These are phyloP conservation scores for Ochetophila trinervis DNA, from an alignment of 306 rosid species.

Conservation along the genomic window DNA sequence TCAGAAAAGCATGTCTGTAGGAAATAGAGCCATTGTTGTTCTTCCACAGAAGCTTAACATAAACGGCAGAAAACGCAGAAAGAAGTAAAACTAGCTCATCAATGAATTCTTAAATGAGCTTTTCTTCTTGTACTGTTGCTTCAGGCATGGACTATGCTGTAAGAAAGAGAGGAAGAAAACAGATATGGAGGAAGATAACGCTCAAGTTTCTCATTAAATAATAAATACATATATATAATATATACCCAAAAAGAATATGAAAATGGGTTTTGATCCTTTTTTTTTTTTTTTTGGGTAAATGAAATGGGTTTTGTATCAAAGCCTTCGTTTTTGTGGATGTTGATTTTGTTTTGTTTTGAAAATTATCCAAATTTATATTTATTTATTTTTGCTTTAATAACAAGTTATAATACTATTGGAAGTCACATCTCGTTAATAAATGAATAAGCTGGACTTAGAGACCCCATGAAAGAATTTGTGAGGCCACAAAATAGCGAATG, in stretches of 20 bases:
- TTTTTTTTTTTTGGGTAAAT: no score
- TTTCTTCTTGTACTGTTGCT: not conserved
- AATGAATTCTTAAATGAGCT: no score
- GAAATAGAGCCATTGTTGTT: not conserved
- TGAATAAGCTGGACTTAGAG: slow-evolving; percentile 8
- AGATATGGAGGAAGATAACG: slow-evolving; percentile 13
- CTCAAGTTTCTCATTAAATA: not conserved
- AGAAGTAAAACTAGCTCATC: no score
- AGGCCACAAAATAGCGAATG: slow-evolving; percentile 21
- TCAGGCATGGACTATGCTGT: no score
- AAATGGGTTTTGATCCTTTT: not conserved
- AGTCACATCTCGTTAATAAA: slow-evolving; percentile 10
- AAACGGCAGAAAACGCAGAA: no score
- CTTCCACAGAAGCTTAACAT: no score
- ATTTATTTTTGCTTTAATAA: not conserved
- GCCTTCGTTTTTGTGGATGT: slow-evolving; percentile 10
- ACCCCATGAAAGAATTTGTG: not conserved
- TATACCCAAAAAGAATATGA: not conserved
- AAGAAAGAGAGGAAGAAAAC: no score
- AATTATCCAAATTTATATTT: not conserved
- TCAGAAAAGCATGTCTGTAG: not conserved
- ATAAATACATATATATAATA: no score
- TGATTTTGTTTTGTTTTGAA: not conserved
- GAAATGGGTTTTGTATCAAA: no score
- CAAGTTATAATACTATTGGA: not conserved